phyloP scores from a whole-genome alignment of 176 grass and related monocot genomes.

The Typha latifolia region DNA sequence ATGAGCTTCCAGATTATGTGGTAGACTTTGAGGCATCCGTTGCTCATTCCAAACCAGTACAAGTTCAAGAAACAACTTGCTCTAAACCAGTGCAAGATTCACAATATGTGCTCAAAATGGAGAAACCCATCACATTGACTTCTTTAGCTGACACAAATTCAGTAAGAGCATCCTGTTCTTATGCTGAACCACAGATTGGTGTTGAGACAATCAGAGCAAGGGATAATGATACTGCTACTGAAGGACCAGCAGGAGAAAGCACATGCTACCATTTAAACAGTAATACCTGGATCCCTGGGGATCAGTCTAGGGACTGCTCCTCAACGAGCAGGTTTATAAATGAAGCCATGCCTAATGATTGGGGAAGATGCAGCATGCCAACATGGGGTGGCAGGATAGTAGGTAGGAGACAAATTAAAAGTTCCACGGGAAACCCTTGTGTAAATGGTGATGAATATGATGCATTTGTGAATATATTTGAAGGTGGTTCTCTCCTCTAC shows the following conservation, averaged over 20 bases:
- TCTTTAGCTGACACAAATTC: not conserved
- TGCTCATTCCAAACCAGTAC: conserved; percentile 23
- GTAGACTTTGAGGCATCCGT: conserved; percentile 25
- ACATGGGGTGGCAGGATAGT: conserved; percentile 80
- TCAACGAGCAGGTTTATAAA: conserved; percentile 33
- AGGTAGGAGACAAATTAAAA: conserved; percentile 60
- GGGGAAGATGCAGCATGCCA: conserved; percentile 52
- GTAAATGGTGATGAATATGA: conserved; percentile 74
- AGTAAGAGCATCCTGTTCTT: conserved; percentile 28
- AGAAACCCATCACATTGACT: not conserved
- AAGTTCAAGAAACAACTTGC: conserved; percentile 20
- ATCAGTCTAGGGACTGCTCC: conserved; percentile 54
- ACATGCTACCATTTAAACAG: conserved; percentile 56
- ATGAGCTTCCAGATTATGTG: conserved; percentile 43
- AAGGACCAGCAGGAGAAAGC: conserved; percentile 56
- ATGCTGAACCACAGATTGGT: conserved; percentile 33
- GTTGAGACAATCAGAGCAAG: conserved; percentile 37
- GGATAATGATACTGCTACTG: conserved; percentile 30
- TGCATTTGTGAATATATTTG: conserved; percentile 95
- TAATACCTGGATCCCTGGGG: conserved; percentile 53
- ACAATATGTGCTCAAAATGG: conserved; percentile 2
- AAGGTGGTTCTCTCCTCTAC: conserved; percentile 92
- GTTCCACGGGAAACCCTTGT: conserved; percentile 42
- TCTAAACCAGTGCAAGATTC: conserved; percentile 5
- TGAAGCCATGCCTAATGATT: conserved; percentile 39